A percentile compares a stretch with the other conserved stretches of the same genome.
Conservation (phyloP, 441 rosid species). For the Pelargonium hybrid region DNA sequence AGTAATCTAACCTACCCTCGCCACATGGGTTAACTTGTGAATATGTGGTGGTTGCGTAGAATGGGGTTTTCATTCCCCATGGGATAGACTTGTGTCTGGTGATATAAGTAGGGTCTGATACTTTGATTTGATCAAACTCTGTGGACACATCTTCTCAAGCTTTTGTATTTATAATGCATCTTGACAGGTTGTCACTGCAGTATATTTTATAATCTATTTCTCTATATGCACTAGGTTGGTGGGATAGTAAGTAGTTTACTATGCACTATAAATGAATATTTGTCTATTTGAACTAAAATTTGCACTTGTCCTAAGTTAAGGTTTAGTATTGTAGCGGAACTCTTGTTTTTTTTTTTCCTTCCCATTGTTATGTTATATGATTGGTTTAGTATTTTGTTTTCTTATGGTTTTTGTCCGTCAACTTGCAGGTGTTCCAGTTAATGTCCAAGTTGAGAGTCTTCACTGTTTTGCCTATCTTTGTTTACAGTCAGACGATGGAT, state of each 20-base stretch:
- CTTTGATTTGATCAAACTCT: background rate
- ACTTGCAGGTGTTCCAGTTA: constrained; percentile 52
- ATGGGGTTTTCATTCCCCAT: background rate
- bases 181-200: background rate
- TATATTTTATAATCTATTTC: background rate
- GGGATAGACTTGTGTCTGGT: background rate
- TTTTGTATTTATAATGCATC: background rate
- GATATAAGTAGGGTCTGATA: background rate
- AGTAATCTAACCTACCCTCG: no score
- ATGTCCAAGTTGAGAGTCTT: constrained; percentile 71
- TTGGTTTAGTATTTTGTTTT: background rate
- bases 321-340: background rate
- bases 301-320: background rate
- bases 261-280: background rate
- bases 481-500: constrained; percentile 40
- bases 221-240: background rate
- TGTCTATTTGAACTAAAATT: background rate
- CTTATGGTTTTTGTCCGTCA: constrained; percentile 20
- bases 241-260: background rate
- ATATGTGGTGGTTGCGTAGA: no score
- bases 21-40: no score
- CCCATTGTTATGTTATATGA: background rate
- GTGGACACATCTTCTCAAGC: background rate
- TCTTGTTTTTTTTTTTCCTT: background rate
- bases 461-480: constrained; percentile 66